Base-by-base conservation (phyloP, 768 basidiomycete genomes). In the Leucocoprinus sp. region DNA sequence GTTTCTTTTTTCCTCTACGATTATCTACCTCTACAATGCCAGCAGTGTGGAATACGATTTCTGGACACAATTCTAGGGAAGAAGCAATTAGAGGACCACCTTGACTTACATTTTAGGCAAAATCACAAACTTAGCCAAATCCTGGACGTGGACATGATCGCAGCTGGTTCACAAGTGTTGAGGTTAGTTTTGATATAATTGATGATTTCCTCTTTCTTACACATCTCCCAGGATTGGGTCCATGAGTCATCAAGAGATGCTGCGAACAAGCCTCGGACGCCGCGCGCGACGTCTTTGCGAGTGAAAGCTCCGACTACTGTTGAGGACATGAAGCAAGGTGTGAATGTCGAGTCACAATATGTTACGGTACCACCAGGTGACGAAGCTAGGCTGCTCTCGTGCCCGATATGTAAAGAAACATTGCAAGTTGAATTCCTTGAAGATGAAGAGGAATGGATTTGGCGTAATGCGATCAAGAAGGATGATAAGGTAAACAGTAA, bases 391-490 rank as follows among this genome's bases (percentile, higher is more conserved):
- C 68, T 76, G 19, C 66, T 90, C 55, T 79, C 84, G 51, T 99
- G 95, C 71, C 92, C 93, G 19, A 88, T 99, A 54, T 99, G 96
- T 78, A 96, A 95, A 70, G 95, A 99, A 64, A 64, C 62, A 45
- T 73, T 97, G 62, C 88, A 90, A 70, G 79, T 82, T 53, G 95
- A 96, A 68, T 98, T 88, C 60, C 64, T 82, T 46, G 92, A 97
- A 60, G 93, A 96, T 38, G 92, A 93, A 50, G 95, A 97, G 67
- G 95, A 96, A 50, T 98, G 93, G 93, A 85, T 96, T 9, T 99
- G 92, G 92, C 79, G 76, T 59, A 95, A 99, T 58, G 91, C 93
- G 0, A 71, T 90, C 15, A 78, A 72, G 62, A 82, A 83, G 50
- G 89, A 95, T 52, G 86, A 85, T 47, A 77, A 76, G 69, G 92